These are phyloP conservation scores for Brassica rapa DNA, from an alignment of 345 rosid species.

Conservation along the genomic window DNA sequence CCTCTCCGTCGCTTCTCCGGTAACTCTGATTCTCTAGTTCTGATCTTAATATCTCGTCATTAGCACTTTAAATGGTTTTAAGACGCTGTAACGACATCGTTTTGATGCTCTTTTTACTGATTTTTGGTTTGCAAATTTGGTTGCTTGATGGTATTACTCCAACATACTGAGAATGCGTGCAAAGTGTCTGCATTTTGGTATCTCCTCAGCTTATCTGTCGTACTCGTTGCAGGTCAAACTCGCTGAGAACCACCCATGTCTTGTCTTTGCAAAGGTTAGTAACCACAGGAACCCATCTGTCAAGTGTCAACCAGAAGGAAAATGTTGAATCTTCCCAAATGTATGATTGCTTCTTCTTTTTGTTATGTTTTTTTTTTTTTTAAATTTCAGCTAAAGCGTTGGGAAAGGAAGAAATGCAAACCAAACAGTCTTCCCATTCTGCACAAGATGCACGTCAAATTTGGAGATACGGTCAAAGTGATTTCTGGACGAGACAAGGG, in stretches of 20 bases:
- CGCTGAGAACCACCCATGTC: slow-evolving; percentile 59
- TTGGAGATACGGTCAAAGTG: slow-evolving; percentile 85
- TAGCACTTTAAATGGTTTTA: background rate
- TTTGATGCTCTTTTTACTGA: background rate
- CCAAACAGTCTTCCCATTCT: slow-evolving; percentile 88
- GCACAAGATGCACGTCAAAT: slow-evolving; percentile 89
- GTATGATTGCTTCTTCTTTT: background rate
- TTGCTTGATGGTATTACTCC: background rate
- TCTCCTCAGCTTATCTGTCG: slow-evolving; percentile 25
- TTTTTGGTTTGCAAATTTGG: background rate
- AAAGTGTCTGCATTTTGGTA: background rate
- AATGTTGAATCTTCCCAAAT: background rate
- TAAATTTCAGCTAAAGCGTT: slow-evolving; percentile 66
- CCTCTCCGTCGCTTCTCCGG: slow-evolving; percentile 52
- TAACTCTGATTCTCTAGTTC: slow-evolving; percentile 24
- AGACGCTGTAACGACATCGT: background rate
- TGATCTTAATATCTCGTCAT: background rate
- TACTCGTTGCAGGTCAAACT: slow-evolving; percentile 58
- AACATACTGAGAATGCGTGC: slow-evolving; percentile 1
- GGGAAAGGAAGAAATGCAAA: slow-evolving; percentile 92
- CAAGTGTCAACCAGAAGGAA: background rate
- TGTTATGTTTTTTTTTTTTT: background rate
- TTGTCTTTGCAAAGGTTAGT: slow-evolving; percentile 62
- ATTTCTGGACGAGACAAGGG: slow-evolving; percentile 88
- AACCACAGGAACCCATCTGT: background rate